Conservation (phyloP, 1,284 basidiomycete genomes). For the Takashimella koratensis region DNA sequence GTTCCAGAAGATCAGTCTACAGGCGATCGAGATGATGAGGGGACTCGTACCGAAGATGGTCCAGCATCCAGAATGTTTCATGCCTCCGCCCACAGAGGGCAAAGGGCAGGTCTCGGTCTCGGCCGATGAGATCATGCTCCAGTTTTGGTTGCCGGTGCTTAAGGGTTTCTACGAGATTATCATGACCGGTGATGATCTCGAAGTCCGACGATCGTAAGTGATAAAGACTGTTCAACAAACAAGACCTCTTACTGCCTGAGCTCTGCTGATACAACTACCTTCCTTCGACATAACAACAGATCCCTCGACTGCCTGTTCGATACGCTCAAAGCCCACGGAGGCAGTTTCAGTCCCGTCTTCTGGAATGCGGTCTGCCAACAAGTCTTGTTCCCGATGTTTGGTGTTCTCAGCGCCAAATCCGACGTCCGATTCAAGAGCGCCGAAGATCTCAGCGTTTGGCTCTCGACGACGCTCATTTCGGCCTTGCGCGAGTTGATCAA, state of each 20-base stretch:
- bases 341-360: conserved; percentile 83
- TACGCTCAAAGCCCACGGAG: conserved; percentile 87
- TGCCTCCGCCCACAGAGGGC: conserved; percentile 46
- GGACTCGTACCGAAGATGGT: conserved; percentile 91
- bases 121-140: conserved; percentile 79
- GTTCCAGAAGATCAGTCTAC: conserved; percentile 94
- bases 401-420: conserved; percentile 64
- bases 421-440: conserved; percentile 92
- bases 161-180: conserved; percentile 99
- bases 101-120: conserved; percentile 31
- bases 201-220: conserved; percentile 88
- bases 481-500: conserved; percentile 93
- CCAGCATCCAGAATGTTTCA: conserved; percentile 71
- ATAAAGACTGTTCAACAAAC: too few relatives aligned
- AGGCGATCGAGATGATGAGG: conserved; percentile 94
- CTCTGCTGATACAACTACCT: too few relatives aligned
- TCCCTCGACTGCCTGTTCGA: conserved; percentile 94
- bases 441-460: conserved; percentile 99
- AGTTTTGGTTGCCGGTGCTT: conserved; percentile 94
- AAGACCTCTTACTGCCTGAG: too few relatives aligned
- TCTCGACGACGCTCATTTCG: conserved; percentile 99
- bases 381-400: conserved; percentile 97
- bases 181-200: conserved; percentile 99
- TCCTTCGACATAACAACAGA: too few relatives aligned
- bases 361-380: conserved; percentile 98